Evolutionary conservation across 2,329 filamentous ascomycete genomes (phyloP).

Genomic region (Fusarium sp.): DNA sequence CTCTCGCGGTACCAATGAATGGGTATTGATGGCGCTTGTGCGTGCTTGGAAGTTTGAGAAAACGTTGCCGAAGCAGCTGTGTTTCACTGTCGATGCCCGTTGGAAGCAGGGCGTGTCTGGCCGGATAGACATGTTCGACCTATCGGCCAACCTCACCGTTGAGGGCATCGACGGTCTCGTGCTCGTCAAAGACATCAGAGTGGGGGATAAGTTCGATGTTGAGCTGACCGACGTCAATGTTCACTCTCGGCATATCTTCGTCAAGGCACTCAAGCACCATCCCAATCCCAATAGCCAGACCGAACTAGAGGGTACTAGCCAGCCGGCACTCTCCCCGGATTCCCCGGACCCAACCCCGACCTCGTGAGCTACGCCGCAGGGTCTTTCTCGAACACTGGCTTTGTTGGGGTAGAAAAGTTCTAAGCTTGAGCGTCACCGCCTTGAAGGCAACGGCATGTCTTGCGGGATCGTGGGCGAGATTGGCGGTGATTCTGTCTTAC

Average conservation of each 20-base stretch:
- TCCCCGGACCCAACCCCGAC: conserved; percentile 24
- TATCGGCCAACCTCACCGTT: conserved; percentile 56
- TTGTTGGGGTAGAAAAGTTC: conserved; percentile 27
- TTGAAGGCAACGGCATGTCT: conserved; percentile 23
- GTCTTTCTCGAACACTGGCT: conserved; percentile 17
- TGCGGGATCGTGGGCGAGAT: conserved; percentile 26
- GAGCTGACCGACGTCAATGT: conserved; percentile 66
- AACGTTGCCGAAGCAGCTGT: conserved; percentile 60
- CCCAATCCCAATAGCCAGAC: not conserved
- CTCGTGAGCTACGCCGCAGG: conserved; percentile 33
- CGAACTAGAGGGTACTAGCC: conserved; percentile 5
- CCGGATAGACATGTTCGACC: conserved; percentile 63
- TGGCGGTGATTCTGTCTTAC: conserved; percentile 24
- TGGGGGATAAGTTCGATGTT: conserved; percentile 68
- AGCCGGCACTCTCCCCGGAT: conserved; percentile 32
- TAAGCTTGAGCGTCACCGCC: conserved; percentile 31
- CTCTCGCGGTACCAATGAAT: conserved; percentile 60
- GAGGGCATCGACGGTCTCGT: conserved; percentile 53
- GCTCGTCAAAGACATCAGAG: conserved; percentile 56
- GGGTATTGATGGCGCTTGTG: conserved; percentile 69
- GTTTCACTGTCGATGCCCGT: conserved; percentile 59
- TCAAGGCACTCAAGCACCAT: conserved; percentile 56
- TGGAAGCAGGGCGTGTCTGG: conserved; percentile 53
- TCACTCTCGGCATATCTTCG: conserved; percentile 57
- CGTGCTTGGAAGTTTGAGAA: conserved; percentile 69